Base-by-base conservation (phyloP, 805 yeast genomes). In the Metschnikowia reukaufii region DNA sequence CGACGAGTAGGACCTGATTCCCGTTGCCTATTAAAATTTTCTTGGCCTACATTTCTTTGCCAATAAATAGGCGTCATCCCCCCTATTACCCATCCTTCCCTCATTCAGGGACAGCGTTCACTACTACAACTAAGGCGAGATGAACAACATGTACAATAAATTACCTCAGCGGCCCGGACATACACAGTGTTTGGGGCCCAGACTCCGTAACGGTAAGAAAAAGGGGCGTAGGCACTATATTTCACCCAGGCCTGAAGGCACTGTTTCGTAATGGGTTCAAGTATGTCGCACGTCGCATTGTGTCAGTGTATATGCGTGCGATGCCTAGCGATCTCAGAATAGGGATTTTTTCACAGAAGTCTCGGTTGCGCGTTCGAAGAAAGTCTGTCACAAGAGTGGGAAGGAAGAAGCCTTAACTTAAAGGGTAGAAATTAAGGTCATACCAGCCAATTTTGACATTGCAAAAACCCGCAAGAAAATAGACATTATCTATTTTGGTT, bases 351-450 rank as follows among this genome's bases (percentile, higher is more conserved):
- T 4, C 17, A 12, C 32, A 31, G 27, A 16, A 40, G 37, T 20
- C 15, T 40, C 31, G 30, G 31, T 15, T 40, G 44, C 44, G 32
- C 44, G 16, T 33, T 8, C 23, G 34, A 21, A n/a, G n/a, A n/a
- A n/a, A n/a, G n/a, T n/a, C n/a, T n/a, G n/a, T n/a, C n/a, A n/a
- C n/a, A 7, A 25, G 18, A 36, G 32, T 7, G 35, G 17, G n/a
- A n/a, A n/a, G n/a, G n/a, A n/a, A n/a, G n/a, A n/a, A n/a, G n/a
- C n/a, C n/a, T n/a, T n/a, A n/a, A n/a, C n/a, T n/a, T n/a, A n/a
- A n/a, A n/a, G n/a, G n/a, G n/a, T n/a, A n/a, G n/a, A n/a, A n/a
- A n/a, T n/a, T n/a, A n/a, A n/a, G n/a, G n/a, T n/a, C n/a, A n/a
- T n/a, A n/a, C n/a, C n/a, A n/a, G n/a, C n/a, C n/a, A n/a, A n/a